Evolutionary conservation across 1,284 basidiomycete species (phyloP).

Genomic region (Pterulicium gracile): DNA sequence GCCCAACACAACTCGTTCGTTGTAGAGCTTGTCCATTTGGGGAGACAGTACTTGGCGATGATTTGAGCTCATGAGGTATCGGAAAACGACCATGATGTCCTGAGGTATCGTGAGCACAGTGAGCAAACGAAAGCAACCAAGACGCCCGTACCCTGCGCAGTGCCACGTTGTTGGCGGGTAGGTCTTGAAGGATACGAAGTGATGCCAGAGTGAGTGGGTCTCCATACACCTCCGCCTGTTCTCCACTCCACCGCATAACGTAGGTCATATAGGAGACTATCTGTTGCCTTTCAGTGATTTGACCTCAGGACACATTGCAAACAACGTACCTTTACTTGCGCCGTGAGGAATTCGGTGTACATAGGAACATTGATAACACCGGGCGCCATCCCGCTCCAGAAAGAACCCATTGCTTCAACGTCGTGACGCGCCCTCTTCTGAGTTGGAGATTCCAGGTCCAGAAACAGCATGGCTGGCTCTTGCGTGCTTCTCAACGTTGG

Average conservation of each 20-base stretch:
- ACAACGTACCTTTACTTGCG: slow-evolving; percentile 78
- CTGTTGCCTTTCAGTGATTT: slow-evolving; percentile 26
- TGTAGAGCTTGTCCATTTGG: slow-evolving; percentile 84
- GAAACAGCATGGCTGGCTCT: slow-evolving; percentile 62
- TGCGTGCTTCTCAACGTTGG: slow-evolving; percentile 69
- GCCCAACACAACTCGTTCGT: slow-evolving; percentile 89
- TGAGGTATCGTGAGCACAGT: slow-evolving; percentile 20
- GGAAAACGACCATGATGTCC: slow-evolving; percentile 90
- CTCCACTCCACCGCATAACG: slow-evolving; percentile 65
- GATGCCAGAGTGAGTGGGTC: slow-evolving; percentile 77
- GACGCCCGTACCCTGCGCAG: slow-evolving; percentile 55
- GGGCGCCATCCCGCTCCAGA: slow-evolving; percentile 82
- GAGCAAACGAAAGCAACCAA: slow-evolving; percentile 3
- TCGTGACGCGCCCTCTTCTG: slow-evolving; percentile 80
- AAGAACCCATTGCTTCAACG: slow-evolving; percentile 65
- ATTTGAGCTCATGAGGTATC: slow-evolving; percentile 81
- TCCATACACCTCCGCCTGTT: slow-evolving; percentile 70
- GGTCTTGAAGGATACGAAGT: slow-evolving; percentile 87
- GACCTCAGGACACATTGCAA: slow-evolving; percentile 4
- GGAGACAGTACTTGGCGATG: slow-evolving; percentile 76
- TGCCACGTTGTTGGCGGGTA: slow-evolving; percentile 79
- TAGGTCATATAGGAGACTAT: slow-evolving; percentile 92
- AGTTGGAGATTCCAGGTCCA: slow-evolving; percentile 78
- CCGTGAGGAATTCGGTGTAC: slow-evolving; percentile 85
- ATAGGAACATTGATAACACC: slow-evolving; percentile 68